Evolutionary conservation across 1,139 yeast species (phyloP).

Genomic region (Blastobotrys malaysiensis): DNA sequence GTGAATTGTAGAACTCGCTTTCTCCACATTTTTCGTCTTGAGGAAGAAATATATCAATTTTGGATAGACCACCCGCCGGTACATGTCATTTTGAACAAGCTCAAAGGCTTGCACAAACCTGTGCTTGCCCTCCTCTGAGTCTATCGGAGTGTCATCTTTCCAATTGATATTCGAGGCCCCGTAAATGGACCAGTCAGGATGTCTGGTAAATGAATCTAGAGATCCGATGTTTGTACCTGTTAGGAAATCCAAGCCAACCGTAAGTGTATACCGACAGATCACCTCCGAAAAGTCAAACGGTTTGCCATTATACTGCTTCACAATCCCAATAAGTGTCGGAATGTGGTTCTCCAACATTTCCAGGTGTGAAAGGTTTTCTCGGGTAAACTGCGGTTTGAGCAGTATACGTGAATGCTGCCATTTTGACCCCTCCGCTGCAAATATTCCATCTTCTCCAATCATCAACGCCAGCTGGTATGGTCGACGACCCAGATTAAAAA

Average conservation of each 20-base stretch:
- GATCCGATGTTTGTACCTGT: conserved; percentile 10
- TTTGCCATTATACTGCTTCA: conserved; percentile 10
- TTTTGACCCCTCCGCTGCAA: conserved; percentile 50
- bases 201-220: conserved; percentile 6
- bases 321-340: conserved; percentile 31
- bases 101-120: conserved; percentile 13
- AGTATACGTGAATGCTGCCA: conserved; percentile 55
- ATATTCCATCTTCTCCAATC: conserved; percentile 49
- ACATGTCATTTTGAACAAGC: conserved; percentile 4
- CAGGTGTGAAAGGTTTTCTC: conserved; percentile 51
- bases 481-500: conserved; percentile 47
- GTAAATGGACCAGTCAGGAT: conserved; percentile 2
- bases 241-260: conserved; percentile 12
- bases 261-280: conserved; percentile 10
- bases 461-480: conserved; percentile 41
- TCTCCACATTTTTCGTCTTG: conserved; percentile 3
- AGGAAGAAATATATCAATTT: conserved; percentile 5
- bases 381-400: conserved; percentile 54
- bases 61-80: conserved; percentile 5
- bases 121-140: conserved; percentile 7
- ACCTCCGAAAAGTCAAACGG: conserved; percentile 7
- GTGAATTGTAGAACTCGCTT: conserved; percentile 3
- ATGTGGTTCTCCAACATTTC: conserved; percentile 45
- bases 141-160: conserved; percentile 4
- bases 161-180: conserved; percentile 5